Percentiles rank a stretch among this genome's conserved stretches.
These are phyloP conservation scores for Cyclanthera cordifolia DNA, from an alignment of 306 rosid species.

Conservation along the genomic window DNA sequence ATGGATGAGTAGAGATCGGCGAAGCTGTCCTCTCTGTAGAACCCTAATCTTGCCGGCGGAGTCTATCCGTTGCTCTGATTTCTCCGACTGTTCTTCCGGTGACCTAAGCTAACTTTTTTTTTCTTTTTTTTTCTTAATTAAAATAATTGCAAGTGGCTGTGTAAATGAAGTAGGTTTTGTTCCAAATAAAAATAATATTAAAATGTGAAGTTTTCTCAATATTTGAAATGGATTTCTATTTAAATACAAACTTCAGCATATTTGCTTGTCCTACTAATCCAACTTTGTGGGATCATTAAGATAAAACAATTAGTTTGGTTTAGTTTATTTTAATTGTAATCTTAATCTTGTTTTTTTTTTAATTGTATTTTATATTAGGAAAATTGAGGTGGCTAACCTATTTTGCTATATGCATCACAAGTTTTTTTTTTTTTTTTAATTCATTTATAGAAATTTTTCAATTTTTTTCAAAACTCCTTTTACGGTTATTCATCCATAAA, in stretches of 20 bases:
- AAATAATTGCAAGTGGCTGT: not conserved
- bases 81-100: not conserved
- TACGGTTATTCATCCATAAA: no score
- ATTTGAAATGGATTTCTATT: not conserved
- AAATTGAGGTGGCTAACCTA: no score
- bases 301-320: not conserved
- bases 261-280: not conserved
- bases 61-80: not conserved
- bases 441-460: no score
- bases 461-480: no score
- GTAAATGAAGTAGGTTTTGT: not conserved
- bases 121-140: not conserved
- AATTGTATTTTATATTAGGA: no score
- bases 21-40: slow-evolving; percentile 16
- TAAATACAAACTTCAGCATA: not conserved
- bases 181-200: not conserved
- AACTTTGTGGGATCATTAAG: not conserved
- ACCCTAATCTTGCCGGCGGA: not conserved
- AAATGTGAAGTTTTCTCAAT: not conserved
- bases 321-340: not conserved
- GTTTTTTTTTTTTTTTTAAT: no score
- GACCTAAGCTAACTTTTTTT: not conserved
- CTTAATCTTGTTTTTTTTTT: not conserved
- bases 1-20: slow-evolving; percentile 14
- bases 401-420: no score